These are phyloP conservation scores for Mycotypha africana DNA, from an alignment of 371 early-diverging fungal species.

Conservation along the genomic window DNA sequence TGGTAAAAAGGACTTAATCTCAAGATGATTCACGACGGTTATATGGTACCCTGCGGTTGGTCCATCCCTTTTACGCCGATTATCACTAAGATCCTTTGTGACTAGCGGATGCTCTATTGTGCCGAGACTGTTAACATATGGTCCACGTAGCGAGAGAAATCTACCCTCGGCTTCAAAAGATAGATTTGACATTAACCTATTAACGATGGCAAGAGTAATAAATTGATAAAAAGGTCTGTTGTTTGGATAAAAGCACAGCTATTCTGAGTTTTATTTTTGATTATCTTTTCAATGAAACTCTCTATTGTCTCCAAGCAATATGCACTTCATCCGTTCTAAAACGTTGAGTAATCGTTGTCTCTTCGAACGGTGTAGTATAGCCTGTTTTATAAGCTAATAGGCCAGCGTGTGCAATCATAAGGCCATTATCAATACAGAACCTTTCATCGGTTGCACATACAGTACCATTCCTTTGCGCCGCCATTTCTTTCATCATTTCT, in stretches of 20 bases:
- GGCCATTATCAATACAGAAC: constrained; percentile 99
- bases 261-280: too few species aligned
- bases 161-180: constrained; percentile 1
- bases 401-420: constrained; percentile 99
- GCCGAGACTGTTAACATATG: constrained; percentile 2
- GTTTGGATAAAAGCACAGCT: too few species aligned
- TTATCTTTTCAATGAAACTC: too few species aligned
- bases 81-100: background rate
- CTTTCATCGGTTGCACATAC: constrained; percentile 98
- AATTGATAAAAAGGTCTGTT: background rate
- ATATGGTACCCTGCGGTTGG: constrained; percentile 6
- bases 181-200: background rate
- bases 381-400: constrained; percentile 72
- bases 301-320: constrained; percentile 76
- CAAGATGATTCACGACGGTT: constrained; percentile 14
- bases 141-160: constrained; percentile 6
- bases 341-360: constrained; percentile 94
- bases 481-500: constrained; percentile 99
- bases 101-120: background rate
- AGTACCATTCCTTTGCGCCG: constrained; percentile 81
- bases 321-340: constrained; percentile 92
- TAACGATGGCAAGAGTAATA: background rate
- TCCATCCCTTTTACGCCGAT: background rate
- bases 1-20: background rate
- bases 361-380: constrained; percentile 68